Conservation (phyloP, 306 rosid species). For the Trichosanthes truncata region DNA sequence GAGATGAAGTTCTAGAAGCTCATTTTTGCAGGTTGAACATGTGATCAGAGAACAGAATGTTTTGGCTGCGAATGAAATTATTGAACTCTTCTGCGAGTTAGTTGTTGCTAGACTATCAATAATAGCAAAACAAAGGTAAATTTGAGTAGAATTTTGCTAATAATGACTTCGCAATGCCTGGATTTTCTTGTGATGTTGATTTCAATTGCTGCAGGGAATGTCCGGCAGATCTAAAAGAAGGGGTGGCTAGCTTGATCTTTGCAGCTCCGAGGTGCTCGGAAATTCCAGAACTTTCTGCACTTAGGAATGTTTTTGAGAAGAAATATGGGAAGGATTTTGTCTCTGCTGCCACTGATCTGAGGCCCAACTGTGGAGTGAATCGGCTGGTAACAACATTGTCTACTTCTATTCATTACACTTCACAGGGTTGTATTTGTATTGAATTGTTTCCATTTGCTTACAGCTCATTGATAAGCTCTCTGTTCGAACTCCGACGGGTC, state of each 20-base stretch:
- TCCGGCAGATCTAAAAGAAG: conserved; percentile 95
- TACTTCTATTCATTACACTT: neutral
- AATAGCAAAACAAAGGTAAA: conserved; percentile 80
- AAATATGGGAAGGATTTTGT: conserved; percentile 91
- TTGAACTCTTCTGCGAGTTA: conserved; percentile 88
- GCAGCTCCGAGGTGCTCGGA: conserved; percentile 95
- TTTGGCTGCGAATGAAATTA: conserved; percentile 86
- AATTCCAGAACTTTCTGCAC: conserved; percentile 70
- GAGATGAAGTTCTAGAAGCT: neutral
- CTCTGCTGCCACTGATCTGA: conserved; percentile 81
- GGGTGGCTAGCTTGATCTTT: conserved; percentile 80
- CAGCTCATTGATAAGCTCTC: conserved; percentile 97
- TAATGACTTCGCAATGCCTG: too few relatives aligned
- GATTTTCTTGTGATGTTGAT: conserved; percentile 18
- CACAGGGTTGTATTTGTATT: neutral
- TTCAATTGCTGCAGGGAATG: conserved; percentile 53
- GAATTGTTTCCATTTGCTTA: neutral
- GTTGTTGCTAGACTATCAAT: conserved; percentile 74
- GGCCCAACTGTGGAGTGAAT: conserved; percentile 87
- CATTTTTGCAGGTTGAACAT: conserved; percentile 71
- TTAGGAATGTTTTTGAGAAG: conserved; percentile 72
- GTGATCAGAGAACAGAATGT: conserved; percentile 92
- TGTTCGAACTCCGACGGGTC: conserved; percentile 68
- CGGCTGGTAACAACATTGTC: conserved; percentile 45
- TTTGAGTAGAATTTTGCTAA: neutral